Evolutionary conservation across 2,329 filamentous ascomycete species (phyloP), one percentile per base, ranked within the genome.

Genomic region (Xylariales sp.): DNA sequence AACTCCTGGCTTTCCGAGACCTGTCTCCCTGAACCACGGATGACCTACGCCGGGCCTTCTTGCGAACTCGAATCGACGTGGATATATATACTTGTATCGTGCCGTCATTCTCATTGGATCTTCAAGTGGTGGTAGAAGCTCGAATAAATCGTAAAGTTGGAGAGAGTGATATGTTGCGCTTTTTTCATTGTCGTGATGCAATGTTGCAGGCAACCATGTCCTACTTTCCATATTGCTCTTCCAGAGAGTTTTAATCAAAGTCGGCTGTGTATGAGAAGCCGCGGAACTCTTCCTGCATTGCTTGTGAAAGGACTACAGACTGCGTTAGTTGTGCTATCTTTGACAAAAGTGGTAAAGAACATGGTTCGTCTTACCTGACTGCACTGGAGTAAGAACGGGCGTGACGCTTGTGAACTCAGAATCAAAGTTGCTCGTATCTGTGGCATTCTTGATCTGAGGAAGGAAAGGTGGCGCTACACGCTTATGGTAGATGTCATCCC

Each of bases 351-450:
- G n/a, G n/a, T n/a, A n/a, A n/a, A n/a, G n/a, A 45, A 31, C 27
- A 17, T 18, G 12, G 17, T n/a, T 16, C 37, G 41, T 73, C 85
- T 70, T 85, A 94, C 90, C 89, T 65, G 88, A 95, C 67, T 97
- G 90, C 39, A 98, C 93, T 36, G 93, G 93, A 20, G 93, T 98
- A 50, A 98, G 75, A 41, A 98, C 93, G 2, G 93, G 93, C 29
- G 93, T 98, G 38, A 98, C 93, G 57, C 91, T 97, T 1, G 93
- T 98, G 60, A 98, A 98, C 61, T 98, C 93, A 32, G 87, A 88
- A 61, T 98, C 93, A 63, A 98, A 98, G 69, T 98, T 98, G 74
- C 90, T 96, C n/a, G 93, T 98, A 68, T 98, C 93, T 29, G 93
- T 96, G 7, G 90, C 78, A 59, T 78, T 94, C 66, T 85, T 93